phyloP scores from a whole-genome alignment of 768 basidiomycete species.

The Lentinula guzmanii region DNA sequence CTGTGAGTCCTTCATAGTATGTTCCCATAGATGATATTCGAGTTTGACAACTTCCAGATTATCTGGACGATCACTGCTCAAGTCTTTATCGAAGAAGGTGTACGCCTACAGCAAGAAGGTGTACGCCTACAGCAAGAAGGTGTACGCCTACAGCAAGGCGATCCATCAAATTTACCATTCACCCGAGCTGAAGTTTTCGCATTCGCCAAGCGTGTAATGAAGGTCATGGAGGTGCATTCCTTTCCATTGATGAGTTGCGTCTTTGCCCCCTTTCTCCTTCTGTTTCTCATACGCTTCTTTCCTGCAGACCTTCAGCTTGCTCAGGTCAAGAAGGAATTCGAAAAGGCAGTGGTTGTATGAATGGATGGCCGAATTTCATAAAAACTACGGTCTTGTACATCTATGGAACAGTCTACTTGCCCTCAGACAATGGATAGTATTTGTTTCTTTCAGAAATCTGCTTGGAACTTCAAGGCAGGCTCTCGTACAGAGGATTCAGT shows the following conservation, averaged over 20 bases:
- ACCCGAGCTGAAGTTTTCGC: not conserved
- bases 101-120: not conserved
- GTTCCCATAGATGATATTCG: not conserved
- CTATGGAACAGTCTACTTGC: too few species aligned
- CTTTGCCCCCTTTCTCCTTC: not conserved
- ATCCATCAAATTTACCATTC: not conserved
- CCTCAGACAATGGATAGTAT: too few species aligned
- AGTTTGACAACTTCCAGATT: not conserved
- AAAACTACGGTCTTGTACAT: too few species aligned
- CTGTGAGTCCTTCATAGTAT: slow-evolving; percentile 1
- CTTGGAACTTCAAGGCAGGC: too few species aligned
- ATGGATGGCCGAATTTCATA: too few species aligned
- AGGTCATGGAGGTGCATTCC: not conserved
- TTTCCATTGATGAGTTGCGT: slow-evolving; percentile 5
- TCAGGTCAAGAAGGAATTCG: slow-evolving; percentile 24
- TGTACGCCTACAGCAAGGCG: not conserved
- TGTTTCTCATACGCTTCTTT: too few species aligned
- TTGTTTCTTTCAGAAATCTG: too few species aligned
- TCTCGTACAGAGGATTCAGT: not conserved
- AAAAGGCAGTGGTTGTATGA: not conserved
- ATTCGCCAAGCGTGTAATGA: not conserved
- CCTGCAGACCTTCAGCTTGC: slow-evolving; percentile 12
- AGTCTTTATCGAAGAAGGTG: not conserved
- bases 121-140: not conserved
- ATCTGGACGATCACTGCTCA: not conserved